Conservation (phyloP, 164 flowering plant genomes). For the Warburgia ugandensis region DNA sequence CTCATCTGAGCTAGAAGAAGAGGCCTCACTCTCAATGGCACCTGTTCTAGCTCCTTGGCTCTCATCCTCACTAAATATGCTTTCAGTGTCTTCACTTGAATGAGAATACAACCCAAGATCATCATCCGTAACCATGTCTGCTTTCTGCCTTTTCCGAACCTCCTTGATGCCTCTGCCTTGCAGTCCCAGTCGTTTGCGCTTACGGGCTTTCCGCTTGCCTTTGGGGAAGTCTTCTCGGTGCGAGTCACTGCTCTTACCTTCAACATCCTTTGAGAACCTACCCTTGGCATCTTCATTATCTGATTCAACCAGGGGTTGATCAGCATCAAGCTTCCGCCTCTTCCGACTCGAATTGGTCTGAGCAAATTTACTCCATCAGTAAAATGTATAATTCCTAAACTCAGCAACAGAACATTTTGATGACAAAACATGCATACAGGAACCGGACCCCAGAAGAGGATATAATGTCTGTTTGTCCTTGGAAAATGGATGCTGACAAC, state of each 20-base stretch:
- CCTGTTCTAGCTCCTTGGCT: constrained; percentile 35
- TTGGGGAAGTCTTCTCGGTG: constrained; percentile 75
- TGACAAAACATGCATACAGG: too few relatives aligned
- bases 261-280: constrained; percentile 27
- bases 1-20: constrained; percentile 57
- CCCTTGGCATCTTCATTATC: constrained; percentile 39
- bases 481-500: too few relatives aligned
- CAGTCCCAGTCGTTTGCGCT: constrained; percentile 61
- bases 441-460: too few relatives aligned
- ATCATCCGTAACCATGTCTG: constrained; percentile 34
- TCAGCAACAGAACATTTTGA: too few relatives aligned
- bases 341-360: constrained; percentile 81
- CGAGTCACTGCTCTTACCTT: constrained; percentile 40
- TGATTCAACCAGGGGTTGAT: constrained; percentile 35
- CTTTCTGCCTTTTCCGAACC: constrained; percentile 45
- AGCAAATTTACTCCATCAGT: constrained; percentile 1
- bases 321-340: constrained; percentile 69
- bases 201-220: constrained; percentile 82
- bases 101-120: constrained; percentile 43
- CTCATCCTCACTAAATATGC: constrained; percentile 68
- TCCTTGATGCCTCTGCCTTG: constrained; percentile 69
- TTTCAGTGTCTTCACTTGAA: constrained; percentile 46
- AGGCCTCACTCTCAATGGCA: constrained; percentile 40
- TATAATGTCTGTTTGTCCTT: too few relatives aligned
- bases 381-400: too few relatives aligned